Evolutionary conservation across 2,329 filamentous ascomycete genomes (phyloP).

Genomic region (Fusarium sp.): DNA sequence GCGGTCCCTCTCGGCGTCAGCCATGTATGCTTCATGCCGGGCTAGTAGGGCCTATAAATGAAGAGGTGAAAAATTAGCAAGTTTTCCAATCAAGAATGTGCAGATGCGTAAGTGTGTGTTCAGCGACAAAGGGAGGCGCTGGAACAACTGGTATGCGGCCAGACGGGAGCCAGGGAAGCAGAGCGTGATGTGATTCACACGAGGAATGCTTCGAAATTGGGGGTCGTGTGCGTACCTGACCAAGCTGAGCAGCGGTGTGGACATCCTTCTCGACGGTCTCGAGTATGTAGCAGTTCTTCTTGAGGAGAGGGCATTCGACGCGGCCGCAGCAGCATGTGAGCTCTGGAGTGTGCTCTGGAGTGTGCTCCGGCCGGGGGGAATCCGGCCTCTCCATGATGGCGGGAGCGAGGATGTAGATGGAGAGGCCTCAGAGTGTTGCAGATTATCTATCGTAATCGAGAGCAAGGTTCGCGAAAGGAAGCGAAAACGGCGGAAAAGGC

Average conservation of each 20-base stretch:
- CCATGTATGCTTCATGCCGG: conserved; percentile 94
- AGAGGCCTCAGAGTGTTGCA: conserved; percentile 28
- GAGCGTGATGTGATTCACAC: conserved; percentile 9
- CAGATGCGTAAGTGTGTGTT: conserved; percentile 22
- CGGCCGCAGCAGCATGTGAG: conserved; percentile 88
- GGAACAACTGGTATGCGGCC: conserved; percentile 39
- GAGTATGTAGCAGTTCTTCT: conserved; percentile 82
- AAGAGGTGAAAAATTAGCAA: conserved; percentile 71
- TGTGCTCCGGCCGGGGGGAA: conserved; percentile 33
- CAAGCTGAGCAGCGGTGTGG: conserved; percentile 84
- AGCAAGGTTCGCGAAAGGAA: conserved; percentile 12
- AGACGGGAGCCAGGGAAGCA: conserved; percentile 8
- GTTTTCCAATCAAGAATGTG: conserved; percentile 38
- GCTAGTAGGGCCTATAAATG: conserved; percentile 85
- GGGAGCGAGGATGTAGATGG: conserved; percentile 30
- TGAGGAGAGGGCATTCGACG: conserved; percentile 80
- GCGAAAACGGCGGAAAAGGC: conserved; percentile 11
- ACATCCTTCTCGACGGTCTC: conserved; percentile 89
- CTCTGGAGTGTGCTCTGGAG: conserved; percentile 48
- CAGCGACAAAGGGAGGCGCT: neutral
- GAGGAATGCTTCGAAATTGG: conserved; percentile 42
- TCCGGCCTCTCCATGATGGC: conserved; percentile 43
- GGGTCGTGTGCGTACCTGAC: conserved; percentile 79
- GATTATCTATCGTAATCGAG: conserved; percentile 34
- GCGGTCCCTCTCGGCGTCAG: conserved; percentile 89